Evolutionary conservation across 2,329 filamentous ascomycete species (phyloP).

Genomic region (Arthrocladium fulminans): DNA sequence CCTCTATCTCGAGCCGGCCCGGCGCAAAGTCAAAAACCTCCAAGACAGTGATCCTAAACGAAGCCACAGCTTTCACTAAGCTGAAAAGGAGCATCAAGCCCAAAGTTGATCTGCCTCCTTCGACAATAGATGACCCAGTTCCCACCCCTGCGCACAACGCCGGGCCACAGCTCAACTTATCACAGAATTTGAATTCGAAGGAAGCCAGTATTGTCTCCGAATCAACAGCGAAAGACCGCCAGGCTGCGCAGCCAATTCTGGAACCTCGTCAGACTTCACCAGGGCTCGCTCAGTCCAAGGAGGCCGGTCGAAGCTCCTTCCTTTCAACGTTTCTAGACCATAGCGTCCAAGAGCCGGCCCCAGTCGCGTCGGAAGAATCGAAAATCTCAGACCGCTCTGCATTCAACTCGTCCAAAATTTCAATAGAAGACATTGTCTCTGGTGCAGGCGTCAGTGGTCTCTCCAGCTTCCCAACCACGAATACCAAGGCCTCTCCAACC

Average conservation of each 20-base stretch:
- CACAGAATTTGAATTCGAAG: too few relatives aligned
- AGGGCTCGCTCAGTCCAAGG: not conserved
- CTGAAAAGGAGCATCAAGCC: not conserved
- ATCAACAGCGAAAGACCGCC: too few relatives aligned
- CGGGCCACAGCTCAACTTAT: too few relatives aligned
- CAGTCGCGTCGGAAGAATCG: not conserved
- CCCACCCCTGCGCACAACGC: too few relatives aligned
- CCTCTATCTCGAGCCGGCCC: not conserved
- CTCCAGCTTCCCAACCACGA: conserved; percentile 1
- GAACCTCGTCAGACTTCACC: too few relatives aligned
- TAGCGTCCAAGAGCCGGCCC: not conserved
- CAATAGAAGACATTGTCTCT: conserved; percentile 5
- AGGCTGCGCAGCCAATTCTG: too few relatives aligned
- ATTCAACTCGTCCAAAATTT: not conserved
- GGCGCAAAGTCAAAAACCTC: not conserved
- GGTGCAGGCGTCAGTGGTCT: conserved; percentile 5
- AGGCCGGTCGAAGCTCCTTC: not conserved
- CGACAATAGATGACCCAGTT: too few relatives aligned
- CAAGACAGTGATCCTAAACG: not conserved
- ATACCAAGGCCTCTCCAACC: not conserved
- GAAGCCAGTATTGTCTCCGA: too few relatives aligned
- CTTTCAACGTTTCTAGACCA: not conserved
- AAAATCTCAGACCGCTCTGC: conserved; percentile 7
- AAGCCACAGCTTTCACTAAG: conserved; percentile 1
- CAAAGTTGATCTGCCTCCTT: not conserved